Evolutionary conservation across 139 green algal genomes (phyloP), one percentile per base, ranked within the genome.

Genomic region (Chlorella sp.): DNA sequence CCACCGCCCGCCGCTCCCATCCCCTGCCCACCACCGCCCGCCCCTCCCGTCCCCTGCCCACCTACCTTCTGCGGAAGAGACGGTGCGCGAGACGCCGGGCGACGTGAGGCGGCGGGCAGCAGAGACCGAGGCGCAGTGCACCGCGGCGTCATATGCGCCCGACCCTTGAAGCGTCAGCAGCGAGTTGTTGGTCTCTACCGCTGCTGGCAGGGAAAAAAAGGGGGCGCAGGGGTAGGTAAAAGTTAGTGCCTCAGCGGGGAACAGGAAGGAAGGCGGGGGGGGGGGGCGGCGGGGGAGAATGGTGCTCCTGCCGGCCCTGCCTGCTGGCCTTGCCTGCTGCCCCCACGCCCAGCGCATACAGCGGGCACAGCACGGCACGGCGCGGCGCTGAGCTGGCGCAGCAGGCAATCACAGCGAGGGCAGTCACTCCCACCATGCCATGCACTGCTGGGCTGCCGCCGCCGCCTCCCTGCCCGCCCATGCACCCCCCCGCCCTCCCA

Each of bases 111-210:
- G 95, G 18, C 96, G 94, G 4, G 96, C 96, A 40, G 96, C 96
- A 18, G 95, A 97, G 9, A 98, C 94, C 1, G 94, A 96, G 18
- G 96, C 96, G 83, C 96, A 98, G 93, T 98, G 96, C 73, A 98
- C 96, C 4, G 96, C 96, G 19, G 96, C 96, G 83, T 98, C 96
- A 89, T 98, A 98, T 0, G 96, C 96, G 19, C 96, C 96, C 22
- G 96, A 89, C 24, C 96, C 96, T 84, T 97, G 95, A 53, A 98
- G 93, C 16, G 96, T 98, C 39, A 98, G 94, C 76, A 98, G 91
- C 30, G 91, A 94, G 5, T 94, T 95, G 90, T 94, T 91, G 86
- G n/a, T n/a, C n/a, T 90, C 64, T 78, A 78, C 86, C 32, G 61
- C 83, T 19, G 73, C 32, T 42, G 73, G 32, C 22, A 19, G n/a